Evolutionary conservation across 2,329 filamentous ascomycete genomes (phyloP), one percentile per base, ranked within the genome.

Genomic region (Phialophora expanda): DNA sequence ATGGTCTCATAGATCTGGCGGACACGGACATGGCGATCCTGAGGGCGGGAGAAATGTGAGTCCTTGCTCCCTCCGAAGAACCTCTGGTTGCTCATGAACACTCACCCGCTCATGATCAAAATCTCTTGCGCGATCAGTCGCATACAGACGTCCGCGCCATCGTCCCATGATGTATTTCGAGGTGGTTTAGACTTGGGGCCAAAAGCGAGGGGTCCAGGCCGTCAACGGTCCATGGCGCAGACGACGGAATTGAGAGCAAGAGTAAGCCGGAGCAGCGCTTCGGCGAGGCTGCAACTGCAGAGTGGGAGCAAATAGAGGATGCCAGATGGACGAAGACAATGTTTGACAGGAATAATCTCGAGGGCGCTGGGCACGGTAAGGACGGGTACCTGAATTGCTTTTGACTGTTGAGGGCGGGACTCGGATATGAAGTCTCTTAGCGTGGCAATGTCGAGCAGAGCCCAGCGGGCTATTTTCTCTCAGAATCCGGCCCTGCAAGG

Each of bases 1-100:
- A 81, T 80, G 1, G 78, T 80, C 62, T 79, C 77, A 66, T 80
- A 81, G 60, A 80, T 78, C 68, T 80, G 78, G 67, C 77, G 77
- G 69, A 76, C 78, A 61, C 78, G 78, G 11, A 80, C 77, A 74
- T 77, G 75, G 67, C 78, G 78, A 70, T 80, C 78, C 77, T 78
- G 48, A 20, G 53, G 60, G 24, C 17, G 17, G 4, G 17, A 17
- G 38, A 17, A 17, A 7, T n/a, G 17, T 41, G 38, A 41, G 38
- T 41, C 2, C 17, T 41, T 41, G 14, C 1, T n/a, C 12, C 14
- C 38, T 41, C 14, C 14, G 38, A 17, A 17, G 38, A 41, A 17
- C 2, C 12, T 14, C 12, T 38, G 12, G 11, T 38, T 38, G 34
- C 11, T 4, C 12, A 41, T 7, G 26, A n/a, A 14, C 32, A 30